phyloP scores from a whole-genome alignment of 495 filamentous ascomycete genomes.

The Staphylotrichum tortipilum region DNA sequence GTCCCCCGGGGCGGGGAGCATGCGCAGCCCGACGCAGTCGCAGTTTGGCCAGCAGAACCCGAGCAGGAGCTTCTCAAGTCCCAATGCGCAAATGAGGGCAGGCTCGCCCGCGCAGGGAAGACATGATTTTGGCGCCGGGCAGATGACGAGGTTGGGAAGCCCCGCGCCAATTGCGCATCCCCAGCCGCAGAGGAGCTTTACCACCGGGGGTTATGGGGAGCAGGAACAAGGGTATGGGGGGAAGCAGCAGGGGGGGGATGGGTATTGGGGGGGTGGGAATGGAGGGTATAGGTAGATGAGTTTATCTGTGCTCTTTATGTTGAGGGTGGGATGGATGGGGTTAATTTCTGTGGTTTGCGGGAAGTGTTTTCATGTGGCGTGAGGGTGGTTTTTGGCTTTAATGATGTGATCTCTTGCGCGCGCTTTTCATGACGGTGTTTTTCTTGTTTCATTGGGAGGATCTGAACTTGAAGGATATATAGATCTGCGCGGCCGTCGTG shows the following conservation, averaged over 20 bases:
- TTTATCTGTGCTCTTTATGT: no score
- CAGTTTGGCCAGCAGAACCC: neutral
- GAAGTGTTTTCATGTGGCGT: no score
- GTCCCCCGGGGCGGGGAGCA: neutral
- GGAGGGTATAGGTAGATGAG: slow-evolving; percentile 5
- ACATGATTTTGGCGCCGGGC: slow-evolving; percentile 13
- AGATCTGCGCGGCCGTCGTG: no score
- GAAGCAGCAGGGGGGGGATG: neutral
- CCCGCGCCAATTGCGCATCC: slow-evolving; percentile 16
- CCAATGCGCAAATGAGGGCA: slow-evolving; percentile 2
- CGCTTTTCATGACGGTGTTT: no score
- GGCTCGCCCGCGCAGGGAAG: slow-evolving; percentile 23
- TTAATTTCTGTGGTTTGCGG: no score
- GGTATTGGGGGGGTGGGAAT: neutral
- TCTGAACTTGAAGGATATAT: no score
- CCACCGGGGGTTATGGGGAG: slow-evolving; percentile 10
- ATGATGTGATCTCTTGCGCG: no score
- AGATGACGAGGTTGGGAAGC: slow-evolving; percentile 15
- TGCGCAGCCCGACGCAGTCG: neutral
- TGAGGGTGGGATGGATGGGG: no score
- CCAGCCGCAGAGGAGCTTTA: slow-evolving; percentile 27
- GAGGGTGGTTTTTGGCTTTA: no score
- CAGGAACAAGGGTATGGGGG: neutral
- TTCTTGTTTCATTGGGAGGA: no score
- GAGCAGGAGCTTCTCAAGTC: slow-evolving; percentile 4